Percentiles rank a stretch among this genome's conserved stretches.
Evolutionary conservation across 2,329 filamentous ascomycete species (phyloP).

Genomic region (Coniochaeta prunicola): DNA sequence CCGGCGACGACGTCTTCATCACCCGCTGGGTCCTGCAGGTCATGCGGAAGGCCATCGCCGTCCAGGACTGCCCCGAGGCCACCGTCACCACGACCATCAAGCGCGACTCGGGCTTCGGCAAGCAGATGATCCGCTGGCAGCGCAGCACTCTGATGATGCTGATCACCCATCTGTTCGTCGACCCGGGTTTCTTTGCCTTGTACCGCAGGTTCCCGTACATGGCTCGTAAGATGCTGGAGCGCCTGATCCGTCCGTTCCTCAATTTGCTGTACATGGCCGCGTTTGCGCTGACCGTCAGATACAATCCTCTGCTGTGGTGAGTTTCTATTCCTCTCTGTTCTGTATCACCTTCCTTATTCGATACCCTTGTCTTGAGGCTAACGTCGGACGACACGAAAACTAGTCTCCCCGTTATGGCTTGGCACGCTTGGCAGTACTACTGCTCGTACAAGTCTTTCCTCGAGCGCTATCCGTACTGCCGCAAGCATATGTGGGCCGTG

Average conservation of each 20-base stretch:
- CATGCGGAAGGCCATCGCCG: slow-evolving; percentile 15
- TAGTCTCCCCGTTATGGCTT: background rate
- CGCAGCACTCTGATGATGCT: slow-evolving; percentile 9
- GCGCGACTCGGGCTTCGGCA: slow-evolving; percentile 8
- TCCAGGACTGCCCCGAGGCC: slow-evolving; percentile 17
- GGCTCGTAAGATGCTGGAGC: slow-evolving; percentile 14
- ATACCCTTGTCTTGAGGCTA: too few relatives aligned
- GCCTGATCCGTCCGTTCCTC: slow-evolving; percentile 5
- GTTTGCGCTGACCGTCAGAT: background rate
- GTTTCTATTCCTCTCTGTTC: background rate
- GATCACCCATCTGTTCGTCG: slow-evolving; percentile 8
- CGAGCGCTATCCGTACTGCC: slow-evolving; percentile 11
- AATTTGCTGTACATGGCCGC: background rate
- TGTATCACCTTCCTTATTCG: too few relatives aligned
- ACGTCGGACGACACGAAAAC: background rate
- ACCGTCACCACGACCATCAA: slow-evolving; percentile 15
- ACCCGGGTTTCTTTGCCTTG: slow-evolving; percentile 6
- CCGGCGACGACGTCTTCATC: slow-evolving; percentile 19
- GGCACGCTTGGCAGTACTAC: background rate
- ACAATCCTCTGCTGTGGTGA: background rate
- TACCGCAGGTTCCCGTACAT: slow-evolving; percentile 11
- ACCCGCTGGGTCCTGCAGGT: slow-evolving; percentile 18
- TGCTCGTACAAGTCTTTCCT: slow-evolving; percentile 6
- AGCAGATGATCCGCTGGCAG: slow-evolving; percentile 18
- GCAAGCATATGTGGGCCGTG: slow-evolving; percentile 11